phyloP scores from a whole-genome alignment of 257 asterid genomes.

The Solanum acaule region DNA sequence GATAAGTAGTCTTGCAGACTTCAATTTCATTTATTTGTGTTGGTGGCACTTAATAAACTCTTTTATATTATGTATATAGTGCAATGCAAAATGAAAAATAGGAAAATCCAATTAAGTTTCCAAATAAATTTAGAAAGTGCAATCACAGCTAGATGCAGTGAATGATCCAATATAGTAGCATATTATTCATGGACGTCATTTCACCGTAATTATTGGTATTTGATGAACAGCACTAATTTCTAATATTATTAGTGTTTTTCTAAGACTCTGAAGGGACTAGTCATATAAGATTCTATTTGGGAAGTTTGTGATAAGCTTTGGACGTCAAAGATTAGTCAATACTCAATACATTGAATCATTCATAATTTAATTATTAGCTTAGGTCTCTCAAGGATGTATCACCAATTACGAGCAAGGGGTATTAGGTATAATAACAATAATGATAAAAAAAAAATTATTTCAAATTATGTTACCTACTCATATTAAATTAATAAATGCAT shows the following conservation, averaged over 20 bases:
- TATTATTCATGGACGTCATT: background rate
- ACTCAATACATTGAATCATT: background rate
- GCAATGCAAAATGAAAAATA: background rate
- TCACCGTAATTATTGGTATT: background rate
- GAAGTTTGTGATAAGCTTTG: background rate
- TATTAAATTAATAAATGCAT: background rate
- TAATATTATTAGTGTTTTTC: background rate
- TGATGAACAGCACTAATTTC: background rate
- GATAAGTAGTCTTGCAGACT: background rate
- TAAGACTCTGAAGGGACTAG: background rate
- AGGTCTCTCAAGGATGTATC: background rate
- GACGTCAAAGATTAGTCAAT: background rate
- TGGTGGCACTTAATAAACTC: background rate
- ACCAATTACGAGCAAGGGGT: background rate
- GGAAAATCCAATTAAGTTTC: background rate
- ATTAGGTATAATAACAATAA: background rate
- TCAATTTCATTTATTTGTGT: background rate
- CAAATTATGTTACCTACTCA: background rate
- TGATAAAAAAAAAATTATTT: background rate
- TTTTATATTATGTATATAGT: background rate
- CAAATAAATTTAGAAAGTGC: background rate
- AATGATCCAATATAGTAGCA: background rate
- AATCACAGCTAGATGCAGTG: background rate
- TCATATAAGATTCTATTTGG: background rate
- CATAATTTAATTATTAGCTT: background rate